Evolutionary conservation across 345 rosid genomes (phyloP).

Genomic region (Eutrema yunnanense): DNA sequence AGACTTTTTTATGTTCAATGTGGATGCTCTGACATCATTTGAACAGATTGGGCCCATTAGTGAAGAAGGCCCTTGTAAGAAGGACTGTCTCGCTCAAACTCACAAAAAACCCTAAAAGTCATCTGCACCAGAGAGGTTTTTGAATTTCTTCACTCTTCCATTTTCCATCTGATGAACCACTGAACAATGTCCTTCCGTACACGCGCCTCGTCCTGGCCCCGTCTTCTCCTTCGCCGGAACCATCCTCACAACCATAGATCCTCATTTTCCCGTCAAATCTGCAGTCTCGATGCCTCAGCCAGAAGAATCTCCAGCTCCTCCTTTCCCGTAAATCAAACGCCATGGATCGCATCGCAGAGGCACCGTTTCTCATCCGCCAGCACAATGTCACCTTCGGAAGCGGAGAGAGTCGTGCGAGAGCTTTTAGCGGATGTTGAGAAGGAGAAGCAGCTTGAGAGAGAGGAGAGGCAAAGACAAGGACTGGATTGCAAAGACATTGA

Average conservation of each 20-base stretch:
- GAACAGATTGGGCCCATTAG: neutral
- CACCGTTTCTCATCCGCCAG: slow-evolving; percentile 36
- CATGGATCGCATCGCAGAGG: slow-evolving; percentile 29
- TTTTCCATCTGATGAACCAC: slow-evolving; percentile 22
- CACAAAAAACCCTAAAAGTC: slow-evolving; percentile 24
- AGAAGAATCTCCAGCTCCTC: slow-evolving; percentile 17
- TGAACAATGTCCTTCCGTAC: slow-evolving; percentile 34
- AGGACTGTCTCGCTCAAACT: neutral
- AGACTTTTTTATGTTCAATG: too few relatives aligned
- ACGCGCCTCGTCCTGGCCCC: slow-evolving; percentile 38
- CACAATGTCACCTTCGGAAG: slow-evolving; percentile 1
- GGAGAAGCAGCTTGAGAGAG: slow-evolving; percentile 71
- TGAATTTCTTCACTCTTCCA: neutral
- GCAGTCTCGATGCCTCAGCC: neutral
- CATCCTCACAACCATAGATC: slow-evolving; percentile 21
- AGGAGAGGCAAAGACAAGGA: slow-evolving; percentile 59
- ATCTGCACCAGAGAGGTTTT: neutral
- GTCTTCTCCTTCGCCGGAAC: slow-evolving; percentile 34
- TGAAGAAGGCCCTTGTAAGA: slow-evolving; percentile 2
- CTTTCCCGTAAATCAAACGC: slow-evolving; percentile 21
- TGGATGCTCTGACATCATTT: too few relatives aligned
- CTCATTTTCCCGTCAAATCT: neutral
- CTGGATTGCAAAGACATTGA: slow-evolving; percentile 71
- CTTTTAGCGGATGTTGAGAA: slow-evolving; percentile 56
- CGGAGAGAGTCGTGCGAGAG: slow-evolving; percentile 35